Evolutionary conservation across 352 stramenopile genomes (phyloP), one percentile per base, ranked within the genome.

Genomic region (Pythium periplocum): DNA sequence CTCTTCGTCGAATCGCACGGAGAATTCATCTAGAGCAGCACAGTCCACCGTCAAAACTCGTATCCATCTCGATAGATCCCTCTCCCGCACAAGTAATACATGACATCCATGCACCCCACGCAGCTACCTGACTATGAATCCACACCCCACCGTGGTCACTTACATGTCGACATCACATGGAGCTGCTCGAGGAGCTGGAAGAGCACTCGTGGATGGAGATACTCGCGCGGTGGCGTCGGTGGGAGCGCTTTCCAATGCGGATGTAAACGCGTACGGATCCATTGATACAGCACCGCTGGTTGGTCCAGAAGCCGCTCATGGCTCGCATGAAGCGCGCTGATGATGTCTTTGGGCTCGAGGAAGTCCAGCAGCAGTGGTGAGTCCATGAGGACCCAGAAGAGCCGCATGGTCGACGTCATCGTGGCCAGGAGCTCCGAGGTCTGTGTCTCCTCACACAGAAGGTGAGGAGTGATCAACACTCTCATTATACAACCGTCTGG

Each of bases 281-380:
- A 66, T 12, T 47, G 10, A 37, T 66, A 66, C 47, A 66, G 48
- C 48, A 66, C 52, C 4, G 43, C 11, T n/a, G 59, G 59, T 42
- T 66, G 59, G 48, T 62, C 59, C 48, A 61, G 59, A 38, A 62
- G 50, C 48, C 54, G 53, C 44, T 67, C 59, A 36, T 67, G 49
- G 54, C 48, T 59, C 7, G 59, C 53, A 12, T 51, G 66, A 48
- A 61, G 70, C 32, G 53, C 42, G 33, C 57, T 41, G 59, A 61
- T 57, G 48, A 66, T 45, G 12, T 66, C 59, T 5, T 43, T n/a
- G 0, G 59, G 44, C 32, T 81, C 56, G 30, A 87, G 57, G 57
- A 84, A 85, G 37, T 84, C 72, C 8, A 89, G 66, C n/a, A 86
- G 52, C 32, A 71, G 68, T 33, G 67, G 35, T 43, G 66, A 53